A percentile compares a stretch with the other conserved stretches of the same genome.
phyloP scores from a whole-genome alignment of 305 asterid genomes.

The Fraxinus floribunda region DNA sequence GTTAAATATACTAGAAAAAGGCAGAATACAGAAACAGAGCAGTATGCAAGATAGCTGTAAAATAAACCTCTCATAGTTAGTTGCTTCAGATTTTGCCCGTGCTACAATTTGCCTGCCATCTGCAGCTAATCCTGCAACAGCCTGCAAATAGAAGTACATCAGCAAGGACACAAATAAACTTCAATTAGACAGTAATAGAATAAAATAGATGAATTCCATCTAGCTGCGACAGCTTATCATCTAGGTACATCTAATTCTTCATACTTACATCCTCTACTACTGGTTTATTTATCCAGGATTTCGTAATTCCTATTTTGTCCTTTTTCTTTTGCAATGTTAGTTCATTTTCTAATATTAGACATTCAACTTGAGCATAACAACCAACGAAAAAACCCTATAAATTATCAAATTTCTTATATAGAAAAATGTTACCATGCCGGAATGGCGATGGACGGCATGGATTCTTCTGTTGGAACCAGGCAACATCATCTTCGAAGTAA shows the following conservation, averaged over 20 bases:
- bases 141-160: slow-evolving; percentile 36
- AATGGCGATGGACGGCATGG: slow-evolving; percentile 88
- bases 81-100: slow-evolving; percentile 76
- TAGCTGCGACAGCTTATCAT: neutral
- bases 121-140: slow-evolving; percentile 84
- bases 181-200: neutral
- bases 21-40: neutral
- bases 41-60: neutral
- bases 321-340: neutral
- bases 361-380: neutral
- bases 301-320: neutral
- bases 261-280: neutral
- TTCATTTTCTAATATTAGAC: neutral
- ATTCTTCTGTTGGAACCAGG: slow-evolving; percentile 93
- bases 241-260: neutral
- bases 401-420: neutral
- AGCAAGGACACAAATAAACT: slow-evolving; percentile 4
- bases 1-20: neutral
- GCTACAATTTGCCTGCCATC: slow-evolving; percentile 84
- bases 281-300: neutral
- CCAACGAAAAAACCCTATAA: too few relatives aligned
- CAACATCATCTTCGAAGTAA: slow-evolving; percentile 94
- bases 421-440: slow-evolving; percentile 68
- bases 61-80: slow-evolving; percentile 61
- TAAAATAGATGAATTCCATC: neutral